Evolutionary conservation across 345 rosid species (phyloP), one percentile per base, ranked within the genome.

Genomic region (Eucalyptus urophylla): DNA sequence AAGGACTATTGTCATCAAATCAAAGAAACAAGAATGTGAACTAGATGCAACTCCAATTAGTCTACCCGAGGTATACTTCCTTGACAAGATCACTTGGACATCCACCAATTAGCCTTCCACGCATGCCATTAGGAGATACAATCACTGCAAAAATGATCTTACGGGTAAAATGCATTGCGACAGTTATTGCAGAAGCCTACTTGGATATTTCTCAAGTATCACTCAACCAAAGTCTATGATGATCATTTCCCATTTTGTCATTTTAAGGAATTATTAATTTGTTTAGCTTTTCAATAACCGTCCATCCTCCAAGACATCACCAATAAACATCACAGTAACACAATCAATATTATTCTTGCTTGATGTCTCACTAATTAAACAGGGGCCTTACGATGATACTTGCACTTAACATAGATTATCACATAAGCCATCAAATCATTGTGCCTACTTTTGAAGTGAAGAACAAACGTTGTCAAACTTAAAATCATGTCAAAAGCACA

Each of bases 81-180:
- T 97, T 95, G 93, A 98, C 97, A 91, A 98, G 97, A 92, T 98
- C 99, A 88, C 92, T 94, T 43, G 99, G 97, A 94, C 98, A 95
- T 90, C 93, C 94, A 90, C 99, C 99, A 86, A 97, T 95, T 60
- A 98, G 98, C 93, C 95, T 94, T 54, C 99, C 99, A 53, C 97
- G 94, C 96, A 96, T 96, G 81, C 99, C 99, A 94, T 98, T 97
- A 88, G 99, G 99, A 92, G 99, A 96, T 91, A 95, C 97, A 91
- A 98, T 95, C 90, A 96, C 99, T 98, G 95, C 90, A 89, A 87
- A 89, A 89, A 67, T 65, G 16, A 76, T 37, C 47, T 37, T 37
- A 40, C 83, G 24, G 27, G 45, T 76, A 37, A 37, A 76, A 76
- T 37, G 27, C 83, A 76, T 76, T 76, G 43, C 44, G 43, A 37